phyloP scores from a whole-genome alignment of 1,139 yeast species.

The Yamadazyma taylorii region DNA sequence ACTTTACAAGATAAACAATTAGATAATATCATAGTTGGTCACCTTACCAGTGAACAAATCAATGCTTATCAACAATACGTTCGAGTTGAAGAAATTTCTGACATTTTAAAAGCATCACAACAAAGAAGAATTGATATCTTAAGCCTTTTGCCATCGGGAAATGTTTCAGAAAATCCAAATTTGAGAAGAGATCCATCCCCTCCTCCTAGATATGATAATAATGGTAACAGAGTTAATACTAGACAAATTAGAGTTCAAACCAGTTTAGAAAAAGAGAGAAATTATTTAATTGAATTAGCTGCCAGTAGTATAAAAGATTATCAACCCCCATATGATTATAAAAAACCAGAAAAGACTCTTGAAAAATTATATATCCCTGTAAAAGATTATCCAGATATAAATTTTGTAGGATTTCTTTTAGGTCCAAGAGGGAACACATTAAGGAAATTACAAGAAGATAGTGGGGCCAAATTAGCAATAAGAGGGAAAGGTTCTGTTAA shows the following conservation, averaged over 20 bases:
- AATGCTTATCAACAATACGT: constrained; percentile 76
- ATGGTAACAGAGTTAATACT: constrained; percentile 84
- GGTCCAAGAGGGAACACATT: constrained; percentile 97
- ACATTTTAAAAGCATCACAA: constrained; percentile 46
- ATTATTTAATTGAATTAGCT: constrained; percentile 72
- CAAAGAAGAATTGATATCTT: constrained; percentile 49
- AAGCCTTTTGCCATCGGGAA: constrained; percentile 37
- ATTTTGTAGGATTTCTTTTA: constrained; percentile 84
- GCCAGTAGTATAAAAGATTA: constrained; percentile 73
- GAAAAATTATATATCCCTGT: constrained; percentile 88
- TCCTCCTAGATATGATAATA: constrained; percentile 83
- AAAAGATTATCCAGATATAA: constrained; percentile 85
- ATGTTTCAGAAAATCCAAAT: constrained; percentile 22
- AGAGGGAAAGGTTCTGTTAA: constrained; percentile 95
- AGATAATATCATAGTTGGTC: constrained; percentile 47
- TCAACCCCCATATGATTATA: constrained; percentile 78
- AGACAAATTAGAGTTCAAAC: constrained; percentile 66
- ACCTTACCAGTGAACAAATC: constrained; percentile 80
- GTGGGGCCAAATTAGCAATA: constrained; percentile 84
- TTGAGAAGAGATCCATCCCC: constrained; percentile 77
- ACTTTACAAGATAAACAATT: constrained; percentile 30
- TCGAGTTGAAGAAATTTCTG: constrained; percentile 75
- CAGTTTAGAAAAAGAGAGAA: constrained; percentile 75
- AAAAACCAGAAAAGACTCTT: constrained; percentile 64
- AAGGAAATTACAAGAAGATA: constrained; percentile 73